Evolutionary conservation across 768 basidiomycete genomes (phyloP).

Genomic region (Lactarius akahatsu): DNA sequence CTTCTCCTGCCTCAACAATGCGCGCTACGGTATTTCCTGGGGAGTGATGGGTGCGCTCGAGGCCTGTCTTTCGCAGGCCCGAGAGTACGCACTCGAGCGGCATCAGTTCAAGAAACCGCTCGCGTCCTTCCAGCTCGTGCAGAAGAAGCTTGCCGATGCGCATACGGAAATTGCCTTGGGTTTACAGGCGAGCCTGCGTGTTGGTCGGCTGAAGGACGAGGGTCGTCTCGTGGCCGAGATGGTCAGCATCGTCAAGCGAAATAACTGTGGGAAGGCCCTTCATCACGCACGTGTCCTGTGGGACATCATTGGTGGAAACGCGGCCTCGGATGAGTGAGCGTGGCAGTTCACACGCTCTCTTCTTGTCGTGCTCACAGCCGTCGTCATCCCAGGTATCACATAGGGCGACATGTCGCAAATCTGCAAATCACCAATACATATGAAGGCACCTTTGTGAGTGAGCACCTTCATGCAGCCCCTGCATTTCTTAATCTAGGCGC

Average conservation of each 20-base stretch:
- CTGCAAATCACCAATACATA: constrained; percentile 96
- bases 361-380: background rate
- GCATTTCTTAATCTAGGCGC: constrained; percentile 26
- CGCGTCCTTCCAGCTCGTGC: constrained; percentile 95
- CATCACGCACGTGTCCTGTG: constrained; percentile 76
- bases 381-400: constrained; percentile 64
- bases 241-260: constrained; percentile 92
- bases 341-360: background rate
- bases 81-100: constrained; percentile 84
- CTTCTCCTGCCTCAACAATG: constrained; percentile 91
- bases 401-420: constrained; percentile 93
- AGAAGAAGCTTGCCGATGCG: constrained; percentile 96
- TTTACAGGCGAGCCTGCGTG: constrained; percentile 67
- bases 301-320: constrained; percentile 94
- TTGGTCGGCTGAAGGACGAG: constrained; percentile 81
- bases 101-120: constrained; percentile 88
- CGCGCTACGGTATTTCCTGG: constrained; percentile 87
- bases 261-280: constrained; percentile 93
- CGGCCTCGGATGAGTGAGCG: constrained; percentile 85
- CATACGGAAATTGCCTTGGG: constrained; percentile 84
- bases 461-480: background rate
- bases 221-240: constrained; percentile 80
- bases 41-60: constrained; percentile 96
- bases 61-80: constrained; percentile 77
- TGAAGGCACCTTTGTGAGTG: constrained; percentile 56